A percentile compares a stretch with the other conserved stretches of the same genome.
phyloP scores from a whole-genome alignment of 805 yeast genomes.

The Ogataea dorogensis region DNA sequence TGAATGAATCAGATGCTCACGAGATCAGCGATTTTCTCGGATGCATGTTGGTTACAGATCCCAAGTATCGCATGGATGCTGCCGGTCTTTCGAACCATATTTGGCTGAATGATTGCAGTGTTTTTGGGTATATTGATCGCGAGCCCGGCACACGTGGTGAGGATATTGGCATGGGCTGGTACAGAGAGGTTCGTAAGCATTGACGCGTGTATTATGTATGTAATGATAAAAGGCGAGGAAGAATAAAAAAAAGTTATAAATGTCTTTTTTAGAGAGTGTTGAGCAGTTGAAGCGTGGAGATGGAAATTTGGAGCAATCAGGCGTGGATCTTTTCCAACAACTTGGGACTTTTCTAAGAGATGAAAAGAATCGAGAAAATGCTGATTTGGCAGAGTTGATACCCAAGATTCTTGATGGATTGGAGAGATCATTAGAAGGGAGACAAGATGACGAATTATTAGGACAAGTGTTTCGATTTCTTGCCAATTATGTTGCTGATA shows the following conservation, averaged over 20 bases:
- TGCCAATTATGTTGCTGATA: conserved; percentile 21
- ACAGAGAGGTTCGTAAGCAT: conserved; percentile 49
- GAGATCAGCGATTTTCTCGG: conserved; percentile 72
- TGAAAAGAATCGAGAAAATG: conserved; percentile 1
- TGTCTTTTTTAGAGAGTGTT: conserved; percentile 2
- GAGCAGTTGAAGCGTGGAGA: not conserved
- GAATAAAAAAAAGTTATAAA: not conserved
- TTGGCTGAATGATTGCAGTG: conserved; percentile 77
- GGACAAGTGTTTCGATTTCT: conserved; percentile 7
- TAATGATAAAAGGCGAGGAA: not conserved
- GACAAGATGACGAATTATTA: conserved; percentile 4
- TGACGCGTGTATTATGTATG: conserved; percentile 3
- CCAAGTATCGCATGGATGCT: conserved; percentile 85
- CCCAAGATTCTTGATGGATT: conserved; percentile 6
- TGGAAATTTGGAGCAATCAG: too few relatives aligned
- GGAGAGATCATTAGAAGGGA: not conserved
- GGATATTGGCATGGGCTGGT: conserved; percentile 88
- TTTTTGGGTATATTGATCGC: conserved; percentile 75
- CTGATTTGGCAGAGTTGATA: conserved; percentile 2
- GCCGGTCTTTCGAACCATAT: conserved; percentile 91
- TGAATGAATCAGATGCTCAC: conserved; percentile 62
- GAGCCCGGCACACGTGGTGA: conserved; percentile 77
- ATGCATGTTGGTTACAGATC: conserved; percentile 82
- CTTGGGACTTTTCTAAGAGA: conserved; percentile 6
- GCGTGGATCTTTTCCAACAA: too few relatives aligned